Base-by-base conservation (phyloP, 2,329 filamentous ascomycete species). In the Beauveria sp. region DNA sequence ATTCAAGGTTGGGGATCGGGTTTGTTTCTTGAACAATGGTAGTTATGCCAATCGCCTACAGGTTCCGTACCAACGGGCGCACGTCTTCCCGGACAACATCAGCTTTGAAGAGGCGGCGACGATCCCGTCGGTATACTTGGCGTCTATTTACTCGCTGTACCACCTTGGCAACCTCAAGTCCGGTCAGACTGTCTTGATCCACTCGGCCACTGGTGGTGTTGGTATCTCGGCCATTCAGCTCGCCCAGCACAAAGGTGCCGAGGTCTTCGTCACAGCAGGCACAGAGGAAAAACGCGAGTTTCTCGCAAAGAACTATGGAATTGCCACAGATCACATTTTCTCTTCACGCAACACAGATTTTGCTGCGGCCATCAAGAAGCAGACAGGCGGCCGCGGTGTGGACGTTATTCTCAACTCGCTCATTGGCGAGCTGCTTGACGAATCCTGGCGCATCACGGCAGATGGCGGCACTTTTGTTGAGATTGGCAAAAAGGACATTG, bases 391-490 rank as follows among this genome's bases (percentile, higher is more conserved):
- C 2, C 58, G 58, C 5, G 75, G 75, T 1, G 70, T 76, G 1
- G 70, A 77, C 24, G 59, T 75, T 0, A 66, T 76, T 0, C 53
- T 77, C 3, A 75, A 75, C 60, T 72, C 69, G 0, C 63, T 74
- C 0, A 61, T 67, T 0, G 73, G 72, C 0, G 70, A 74, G 43
- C 65, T 72, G 1, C 65, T 78, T 0, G 68, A 67, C 5, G 63
- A 63, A 10, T 62, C 60, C 1, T 78, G 72, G 73, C 62, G 69
- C 18, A 74, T 73, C 56, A 64, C 79, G 4, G 73, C 75, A 1
- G 60, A 67, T 0, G 71, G 70, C 58, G 77, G 77, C 5, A 66
- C 69, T 0, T 62, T 69, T n/a, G 61, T 68, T 24, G 66, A 69
- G 34, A 69, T 76, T 50, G 72, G 72, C 5, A 72, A 71, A 55